phyloP scores from a whole-genome alignment of 352 stramenopile species.

The Globisporangium echinulatum region DNA sequence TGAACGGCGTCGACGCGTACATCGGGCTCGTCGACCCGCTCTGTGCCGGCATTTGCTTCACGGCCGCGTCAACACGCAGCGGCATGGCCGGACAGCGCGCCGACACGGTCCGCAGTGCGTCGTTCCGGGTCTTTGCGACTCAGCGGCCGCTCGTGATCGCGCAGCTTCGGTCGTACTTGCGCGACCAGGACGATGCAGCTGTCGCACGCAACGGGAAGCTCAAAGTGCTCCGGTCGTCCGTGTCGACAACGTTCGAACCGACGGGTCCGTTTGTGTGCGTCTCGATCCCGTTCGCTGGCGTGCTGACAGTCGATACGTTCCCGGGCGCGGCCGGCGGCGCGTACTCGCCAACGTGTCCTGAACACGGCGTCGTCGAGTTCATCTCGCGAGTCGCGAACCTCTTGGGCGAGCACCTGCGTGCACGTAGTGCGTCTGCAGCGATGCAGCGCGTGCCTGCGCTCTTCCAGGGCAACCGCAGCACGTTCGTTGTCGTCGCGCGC shows the following conservation, averaged over 20 bases:
- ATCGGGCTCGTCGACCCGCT: slow-evolving; percentile 52
- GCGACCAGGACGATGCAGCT: slow-evolving; percentile 13
- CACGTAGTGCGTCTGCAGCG: slow-evolving; percentile 16
- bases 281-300: slow-evolving; percentile 61
- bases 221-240: slow-evolving; percentile 19
- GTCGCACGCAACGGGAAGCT: slow-evolving; percentile 12
- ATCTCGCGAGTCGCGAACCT: slow-evolving; percentile 39
- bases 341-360: slow-evolving; percentile 41
- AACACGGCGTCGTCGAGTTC: slow-evolving; percentile 49
- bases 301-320: slow-evolving; percentile 64
- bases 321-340: slow-evolving; percentile 39
- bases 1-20: slow-evolving; percentile 62
- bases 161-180: slow-evolving; percentile 26
- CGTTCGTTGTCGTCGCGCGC: slow-evolving; percentile 29
- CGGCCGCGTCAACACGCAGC: slow-evolving; percentile 35
- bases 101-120: slow-evolving; percentile 34
- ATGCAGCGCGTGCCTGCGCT: slow-evolving; percentile 22
- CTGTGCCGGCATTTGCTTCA: slow-evolving; percentile 43
- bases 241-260: neutral
- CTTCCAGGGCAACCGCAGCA: slow-evolving; percentile 58
- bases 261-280: slow-evolving; percentile 52
- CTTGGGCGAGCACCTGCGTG: slow-evolving; percentile 39
- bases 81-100: slow-evolving; percentile 41
- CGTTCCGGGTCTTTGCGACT: slow-evolving; percentile 41
- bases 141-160: slow-evolving; percentile 46